These are phyloP conservation scores for Tulasnella sp. DNA, from an alignment of 768 basidiomycete genomes.

Conservation along the genomic window DNA sequence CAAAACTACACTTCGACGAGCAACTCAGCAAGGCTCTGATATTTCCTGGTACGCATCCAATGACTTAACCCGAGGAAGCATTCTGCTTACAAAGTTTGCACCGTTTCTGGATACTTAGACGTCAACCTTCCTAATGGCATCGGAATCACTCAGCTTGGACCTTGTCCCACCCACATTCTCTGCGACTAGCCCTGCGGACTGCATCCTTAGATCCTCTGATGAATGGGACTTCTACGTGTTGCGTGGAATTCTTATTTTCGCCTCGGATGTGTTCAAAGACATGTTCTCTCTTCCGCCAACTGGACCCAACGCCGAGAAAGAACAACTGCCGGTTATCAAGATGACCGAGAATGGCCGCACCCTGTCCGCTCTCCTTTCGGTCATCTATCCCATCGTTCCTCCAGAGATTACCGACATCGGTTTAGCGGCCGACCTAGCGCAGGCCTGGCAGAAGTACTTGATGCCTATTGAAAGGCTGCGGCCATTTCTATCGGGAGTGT, in stretches of 20 bases:
- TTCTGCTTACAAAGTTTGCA: not conserved
- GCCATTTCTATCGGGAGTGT: not conserved
- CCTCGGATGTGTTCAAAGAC: conserved; percentile 56
- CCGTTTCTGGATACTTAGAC: not conserved
- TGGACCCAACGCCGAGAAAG: conserved; percentile 7
- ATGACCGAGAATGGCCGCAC: not conserved
- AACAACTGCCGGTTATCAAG: not conserved
- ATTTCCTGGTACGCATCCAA: not conserved
- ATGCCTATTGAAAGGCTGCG: not conserved
- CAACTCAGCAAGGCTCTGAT: no score
- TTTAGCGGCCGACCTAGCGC: not conserved
- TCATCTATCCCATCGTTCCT: conserved; percentile 2
- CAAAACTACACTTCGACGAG: no score
- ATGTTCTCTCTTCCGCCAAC: conserved; percentile 45
- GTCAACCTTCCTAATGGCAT: not conserved
- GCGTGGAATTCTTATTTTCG: conserved; percentile 52
- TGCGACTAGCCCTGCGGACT: conserved; percentile 49
- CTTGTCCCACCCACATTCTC: conserved; percentile 25
- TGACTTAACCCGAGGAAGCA: not conserved
- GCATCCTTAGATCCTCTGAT: conserved; percentile 57
- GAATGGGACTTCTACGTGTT: conserved; percentile 51
- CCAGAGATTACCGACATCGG: no score
- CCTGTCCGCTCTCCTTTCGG: not conserved
- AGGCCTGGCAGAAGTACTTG: not conserved
- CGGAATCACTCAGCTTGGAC: not conserved